Percentiles rank a stretch among this genome's conserved stretches.
Conservation (phyloP, 768 basidiomycete genomes). For the Mycena epipterygia region DNA sequence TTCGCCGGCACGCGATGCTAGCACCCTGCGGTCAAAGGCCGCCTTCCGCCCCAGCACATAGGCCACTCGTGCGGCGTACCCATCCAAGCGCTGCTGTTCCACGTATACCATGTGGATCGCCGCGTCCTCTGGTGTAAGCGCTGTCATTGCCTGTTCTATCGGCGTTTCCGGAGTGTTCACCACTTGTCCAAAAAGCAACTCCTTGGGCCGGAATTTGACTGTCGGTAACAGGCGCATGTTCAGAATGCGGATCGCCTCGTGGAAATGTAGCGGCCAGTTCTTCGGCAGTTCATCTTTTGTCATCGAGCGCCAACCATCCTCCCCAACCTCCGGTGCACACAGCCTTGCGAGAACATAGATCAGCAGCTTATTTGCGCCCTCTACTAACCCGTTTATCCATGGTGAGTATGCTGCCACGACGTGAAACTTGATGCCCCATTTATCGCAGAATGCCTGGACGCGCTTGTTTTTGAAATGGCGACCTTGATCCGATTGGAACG, state of each 20-base stretch:
- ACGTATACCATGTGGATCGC: slow-evolving; percentile 2
- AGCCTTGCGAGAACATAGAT: slow-evolving; percentile 31
- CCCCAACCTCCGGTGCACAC: slow-evolving; percentile 35
- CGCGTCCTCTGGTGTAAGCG: slow-evolving; percentile 11
- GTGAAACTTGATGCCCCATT: neutral
- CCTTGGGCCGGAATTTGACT: slow-evolving; percentile 32
- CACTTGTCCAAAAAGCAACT: slow-evolving; percentile 47
- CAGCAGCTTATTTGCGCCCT: slow-evolving; percentile 40
- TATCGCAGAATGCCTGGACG: neutral
- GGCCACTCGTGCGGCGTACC: slow-evolving; percentile 36
- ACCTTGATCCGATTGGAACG: slow-evolving; percentile 40
- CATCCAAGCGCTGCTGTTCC: slow-evolving; percentile 46
- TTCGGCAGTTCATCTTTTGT: slow-evolving; percentile 31
- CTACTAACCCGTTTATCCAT: slow-evolving; percentile 43
- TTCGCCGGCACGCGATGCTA: slow-evolving; percentile 23
- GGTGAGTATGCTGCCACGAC: slow-evolving; percentile 38
- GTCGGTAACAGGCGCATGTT: slow-evolving; percentile 42
- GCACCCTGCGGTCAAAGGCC: too few relatives aligned
- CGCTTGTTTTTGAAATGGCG: neutral
- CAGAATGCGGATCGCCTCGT: slow-evolving; percentile 27
- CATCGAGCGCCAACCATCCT: slow-evolving; percentile 10
- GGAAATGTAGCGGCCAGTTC: slow-evolving; percentile 38
- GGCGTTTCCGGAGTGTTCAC: slow-evolving; percentile 42
- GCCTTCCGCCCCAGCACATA: slow-evolving; percentile 38
- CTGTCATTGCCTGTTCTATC: neutral